Evolutionary conservation across 192 early-diverging fungal genomes (phyloP).

Genomic region (Coemansia javaensis): DNA sequence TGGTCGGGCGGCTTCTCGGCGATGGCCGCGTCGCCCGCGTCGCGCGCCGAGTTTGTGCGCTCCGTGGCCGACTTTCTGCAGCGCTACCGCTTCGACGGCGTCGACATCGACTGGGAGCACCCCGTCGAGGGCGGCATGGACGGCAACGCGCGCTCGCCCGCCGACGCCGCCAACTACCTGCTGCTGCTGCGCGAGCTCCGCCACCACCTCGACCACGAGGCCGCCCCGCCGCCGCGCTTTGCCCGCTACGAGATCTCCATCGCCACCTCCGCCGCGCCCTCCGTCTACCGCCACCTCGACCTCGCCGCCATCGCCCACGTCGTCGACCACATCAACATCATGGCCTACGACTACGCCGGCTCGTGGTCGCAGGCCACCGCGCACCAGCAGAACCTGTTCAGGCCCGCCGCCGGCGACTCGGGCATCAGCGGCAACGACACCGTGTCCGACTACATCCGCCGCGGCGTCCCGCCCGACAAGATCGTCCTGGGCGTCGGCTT

Average conservation of each 20-base stretch:
- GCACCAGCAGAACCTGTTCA: conserved; percentile 85
- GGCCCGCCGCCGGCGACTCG: conserved; percentile 55
- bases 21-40: conserved; percentile 50
- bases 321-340: conserved; percentile 80
- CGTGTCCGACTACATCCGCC: conserved; percentile 62
- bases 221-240: conserved; percentile 23
- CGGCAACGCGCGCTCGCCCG: conserved; percentile 56
- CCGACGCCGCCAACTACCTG: conserved; percentile 79
- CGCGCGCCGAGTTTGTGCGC: conserved; percentile 58
- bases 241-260: conserved; percentile 61
- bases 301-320: conserved; percentile 60
- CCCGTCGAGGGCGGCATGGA: conserved; percentile 61
- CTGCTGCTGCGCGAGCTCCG: conserved; percentile 70
- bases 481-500: conserved; percentile 86
- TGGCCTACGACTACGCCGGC: conserved; percentile 83
- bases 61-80: conserved; percentile 47
- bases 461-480: conserved; percentile 77
- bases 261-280: conserved; percentile 62
- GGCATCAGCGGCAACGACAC: conserved; percentile 60
- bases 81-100: conserved; percentile 49
- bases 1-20: conserved; percentile 67
- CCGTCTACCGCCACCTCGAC: conserved; percentile 58
- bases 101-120: conserved; percentile 78
- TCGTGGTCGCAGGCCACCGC: conserved; percentile 62
- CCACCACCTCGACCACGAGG: conserved; percentile 53